Evolutionary conservation across 257 asterid genomes (phyloP).

Genomic region (Jasminum sambac): DNA sequence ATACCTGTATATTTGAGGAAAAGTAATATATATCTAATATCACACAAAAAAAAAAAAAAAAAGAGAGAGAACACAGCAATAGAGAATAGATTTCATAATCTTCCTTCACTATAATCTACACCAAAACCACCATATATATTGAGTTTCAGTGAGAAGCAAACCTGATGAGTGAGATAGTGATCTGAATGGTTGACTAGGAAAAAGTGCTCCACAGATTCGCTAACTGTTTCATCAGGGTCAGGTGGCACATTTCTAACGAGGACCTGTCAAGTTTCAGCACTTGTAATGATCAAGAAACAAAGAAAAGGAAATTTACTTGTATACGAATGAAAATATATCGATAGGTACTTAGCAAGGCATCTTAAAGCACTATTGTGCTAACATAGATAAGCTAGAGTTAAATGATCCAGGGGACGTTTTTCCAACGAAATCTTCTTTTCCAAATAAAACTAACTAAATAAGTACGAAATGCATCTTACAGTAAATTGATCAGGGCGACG

Average conservation of each 20-base stretch:
- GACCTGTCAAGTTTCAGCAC: slow-evolving; percentile 49
- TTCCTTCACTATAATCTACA: not conserved
- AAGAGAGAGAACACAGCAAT: not conserved
- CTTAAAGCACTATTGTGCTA: not conserved
- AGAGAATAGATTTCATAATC: slow-evolving; percentile 1
- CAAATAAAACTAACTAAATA: slow-evolving; percentile 18
- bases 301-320: slow-evolving; percentile 5
- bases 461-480: slow-evolving; percentile 44
- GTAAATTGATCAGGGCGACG: slow-evolving; percentile 96
- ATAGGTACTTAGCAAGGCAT: not conserved
- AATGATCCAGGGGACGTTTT: not conserved
- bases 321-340: not conserved
- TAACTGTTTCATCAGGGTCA: slow-evolving; percentile 81
- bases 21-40: not conserved
- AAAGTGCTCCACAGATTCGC: slow-evolving; percentile 85
- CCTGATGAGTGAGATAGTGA: slow-evolving; percentile 90
- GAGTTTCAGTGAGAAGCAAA: slow-evolving; percentile 25
- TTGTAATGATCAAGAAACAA: slow-evolving; percentile 12
- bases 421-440: not conserved
- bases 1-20: not conserved
- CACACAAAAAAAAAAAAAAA: not conserved
- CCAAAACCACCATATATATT: slow-evolving; percentile 7
- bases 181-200: slow-evolving; percentile 96
- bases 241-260: slow-evolving; percentile 90
- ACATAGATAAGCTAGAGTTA: slow-evolving; percentile 10